Percentiles rank a stretch among this genome's conserved stretches.
Evolutionary conservation across 192 early-diverging fungal genomes (phyloP).

Genomic region (Entophlyctis luteolus): DNA sequence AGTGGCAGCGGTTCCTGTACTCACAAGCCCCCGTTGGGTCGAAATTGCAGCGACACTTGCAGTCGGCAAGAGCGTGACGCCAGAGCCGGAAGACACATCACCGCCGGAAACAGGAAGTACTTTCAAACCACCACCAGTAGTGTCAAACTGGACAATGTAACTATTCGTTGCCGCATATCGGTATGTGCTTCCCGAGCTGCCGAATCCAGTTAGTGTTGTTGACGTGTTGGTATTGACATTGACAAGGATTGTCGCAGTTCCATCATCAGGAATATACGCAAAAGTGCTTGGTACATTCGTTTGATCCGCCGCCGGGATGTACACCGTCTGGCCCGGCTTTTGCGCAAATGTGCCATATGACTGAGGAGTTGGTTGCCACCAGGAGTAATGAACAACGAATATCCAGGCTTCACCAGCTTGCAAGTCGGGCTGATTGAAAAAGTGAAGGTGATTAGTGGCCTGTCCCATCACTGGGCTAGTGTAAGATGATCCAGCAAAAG

Average conservation of each 20-base stretch:
- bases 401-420: conserved; percentile 7
- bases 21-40: not conserved
- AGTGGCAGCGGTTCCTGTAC: not conserved
- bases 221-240: conserved; percentile 23
- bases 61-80: conserved; percentile 6
- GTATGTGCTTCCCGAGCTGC: conserved; percentile 1
- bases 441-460: conserved; percentile 27
- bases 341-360: not conserved
- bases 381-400: conserved; percentile 26
- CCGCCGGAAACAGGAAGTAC: conserved; percentile 5
- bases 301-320: not conserved
- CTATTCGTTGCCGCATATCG: conserved; percentile 5
- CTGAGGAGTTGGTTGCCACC: conserved; percentile 21
- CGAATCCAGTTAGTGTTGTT: conserved; percentile 10
- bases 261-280: conserved; percentile 22
- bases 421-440: conserved; percentile 18
- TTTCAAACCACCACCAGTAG: not conserved
- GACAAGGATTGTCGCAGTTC: conserved; percentile 3
- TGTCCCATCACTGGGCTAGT: conserved; percentile 13
- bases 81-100: conserved; percentile 1
- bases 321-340: conserved; percentile 8
- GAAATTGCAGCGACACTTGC: not conserved
- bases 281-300: not conserved
- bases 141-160: conserved; percentile 8
- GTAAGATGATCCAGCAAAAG: conserved; percentile 14